Conservation (phyloP, 2,329 filamentous ascomycete species). For the Hymenoscyphus occultus region DNA sequence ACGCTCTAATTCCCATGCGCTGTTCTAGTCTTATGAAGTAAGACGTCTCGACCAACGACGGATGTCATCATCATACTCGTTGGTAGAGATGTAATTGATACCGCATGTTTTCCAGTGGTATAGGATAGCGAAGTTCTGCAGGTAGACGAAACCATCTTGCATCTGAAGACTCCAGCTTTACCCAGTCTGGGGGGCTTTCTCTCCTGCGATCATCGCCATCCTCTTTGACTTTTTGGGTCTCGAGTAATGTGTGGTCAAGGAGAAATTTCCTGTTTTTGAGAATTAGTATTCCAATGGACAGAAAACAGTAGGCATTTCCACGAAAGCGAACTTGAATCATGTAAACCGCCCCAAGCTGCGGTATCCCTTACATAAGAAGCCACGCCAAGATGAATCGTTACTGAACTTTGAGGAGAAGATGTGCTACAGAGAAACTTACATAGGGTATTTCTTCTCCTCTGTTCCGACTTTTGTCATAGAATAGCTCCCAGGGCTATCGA, state of each 20-base stretch:
- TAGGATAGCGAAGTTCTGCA: conserved; percentile 69
- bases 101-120: conserved; percentile 89
- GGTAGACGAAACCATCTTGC: conserved; percentile 81
- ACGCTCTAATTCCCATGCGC: too few relatives aligned
- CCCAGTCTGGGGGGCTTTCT: conserved; percentile 54
- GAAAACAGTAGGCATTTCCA: too few relatives aligned
- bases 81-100: conserved; percentile 87
- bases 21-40: too few relatives aligned
- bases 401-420: too few relatives aligned
- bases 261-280: conserved; percentile 60
- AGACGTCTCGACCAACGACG: too few relatives aligned
- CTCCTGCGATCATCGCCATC: conserved; percentile 38
- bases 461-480: conserved; percentile 70
- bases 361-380: too few relatives aligned
- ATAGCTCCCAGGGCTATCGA: conserved; percentile 93
- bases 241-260: conserved; percentile 74
- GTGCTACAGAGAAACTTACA: conserved; percentile 43
- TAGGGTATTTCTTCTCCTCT: conserved; percentile 71
- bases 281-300: background rate
- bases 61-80: conserved; percentile 35
- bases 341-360: too few relatives aligned
- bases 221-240: conserved; percentile 26
- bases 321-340: too few relatives aligned
- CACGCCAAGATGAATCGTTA: too few relatives aligned
- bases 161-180: conserved; percentile 71